phyloP scores from a whole-genome alignment of 805 yeast species.

The Metschnikowia reukaufii region DNA sequence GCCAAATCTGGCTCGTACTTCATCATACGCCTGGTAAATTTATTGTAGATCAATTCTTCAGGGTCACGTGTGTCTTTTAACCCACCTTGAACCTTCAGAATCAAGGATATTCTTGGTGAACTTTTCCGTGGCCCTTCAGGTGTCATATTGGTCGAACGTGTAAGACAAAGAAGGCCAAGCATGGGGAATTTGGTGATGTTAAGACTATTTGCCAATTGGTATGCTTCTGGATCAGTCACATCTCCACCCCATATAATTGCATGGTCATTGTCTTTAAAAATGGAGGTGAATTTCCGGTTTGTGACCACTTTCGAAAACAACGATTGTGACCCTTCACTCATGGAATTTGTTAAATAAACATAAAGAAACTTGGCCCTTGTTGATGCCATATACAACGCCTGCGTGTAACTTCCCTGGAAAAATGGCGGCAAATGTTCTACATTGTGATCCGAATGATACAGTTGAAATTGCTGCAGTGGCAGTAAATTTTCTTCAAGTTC shows the following conservation, averaged over 20 bases:
- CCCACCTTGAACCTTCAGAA: slow-evolving; percentile 65
- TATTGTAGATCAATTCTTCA: slow-evolving; percentile 33
- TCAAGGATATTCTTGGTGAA: slow-evolving; percentile 57
- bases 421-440: slow-evolving; percentile 42
- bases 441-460: slow-evolving; percentile 12
- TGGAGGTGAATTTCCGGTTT: slow-evolving; percentile 46
- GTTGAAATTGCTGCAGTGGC: slow-evolving; percentile 23
- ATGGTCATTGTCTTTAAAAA: slow-evolving; percentile 41
- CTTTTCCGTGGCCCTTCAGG: slow-evolving; percentile 55
- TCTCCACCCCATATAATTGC: slow-evolving; percentile 88
- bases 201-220: slow-evolving; percentile 75
- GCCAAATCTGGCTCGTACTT: slow-evolving; percentile 63
- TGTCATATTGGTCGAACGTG: slow-evolving; percentile 53
- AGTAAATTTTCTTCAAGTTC: slow-evolving; percentile 49
- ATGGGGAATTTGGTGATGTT: slow-evolving; percentile 78
- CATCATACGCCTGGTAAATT: slow-evolving; percentile 46
- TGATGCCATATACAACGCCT: slow-evolving; percentile 71
- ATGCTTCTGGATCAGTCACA: slow-evolving; percentile 76
- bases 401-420: slow-evolving; percentile 75
- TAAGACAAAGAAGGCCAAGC: slow-evolving; percentile 70
- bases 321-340: slow-evolving; percentile 58
- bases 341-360: slow-evolving; percentile 70
- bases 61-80: slow-evolving; percentile 41
- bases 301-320: slow-evolving; percentile 58
- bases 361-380: slow-evolving; percentile 69